phyloP scores from a whole-genome alignment of 2,329 filamentous ascomycete genomes.

The Pochonia chlamydosporia region DNA sequence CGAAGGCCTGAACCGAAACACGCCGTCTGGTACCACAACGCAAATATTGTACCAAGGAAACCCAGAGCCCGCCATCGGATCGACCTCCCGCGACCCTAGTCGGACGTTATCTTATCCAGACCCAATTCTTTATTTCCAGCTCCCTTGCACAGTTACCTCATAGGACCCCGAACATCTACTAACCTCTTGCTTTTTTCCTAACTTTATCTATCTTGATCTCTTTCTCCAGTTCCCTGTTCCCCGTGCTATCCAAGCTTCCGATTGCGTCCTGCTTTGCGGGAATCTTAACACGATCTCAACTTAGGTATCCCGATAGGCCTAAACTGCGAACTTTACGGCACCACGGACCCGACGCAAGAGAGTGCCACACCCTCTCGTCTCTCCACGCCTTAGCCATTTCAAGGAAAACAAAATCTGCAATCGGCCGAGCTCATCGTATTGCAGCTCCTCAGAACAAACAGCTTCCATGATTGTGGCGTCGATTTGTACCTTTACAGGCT shows the following conservation, averaged over 20 bases:
- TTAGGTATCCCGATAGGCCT: neutral
- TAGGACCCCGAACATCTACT: neutral
- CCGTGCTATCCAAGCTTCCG: neutral
- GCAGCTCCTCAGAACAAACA: constrained; percentile 17
- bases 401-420: constrained; percentile 8
- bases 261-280: neutral
- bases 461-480: constrained; percentile 49
- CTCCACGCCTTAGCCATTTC: constrained; percentile 7
- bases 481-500: constrained; percentile 35
- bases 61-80: neutral
- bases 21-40: neutral
- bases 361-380: neutral
- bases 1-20: neutral
- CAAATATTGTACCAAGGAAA: neutral
- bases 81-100: neutral
- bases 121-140: neutral
- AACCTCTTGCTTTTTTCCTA: neutral
- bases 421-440: constrained; percentile 1
- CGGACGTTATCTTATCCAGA: constrained; percentile 1
- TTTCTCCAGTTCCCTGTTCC: neutral
- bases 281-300: neutral
- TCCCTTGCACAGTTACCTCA: constrained; percentile 1
- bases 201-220: neutral
- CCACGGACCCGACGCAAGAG: neutral
- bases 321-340: neutral